Evolutionary conservation across 2,329 filamentous ascomycete species (phyloP).

Genomic region (Raffaelea albimanens): DNA sequence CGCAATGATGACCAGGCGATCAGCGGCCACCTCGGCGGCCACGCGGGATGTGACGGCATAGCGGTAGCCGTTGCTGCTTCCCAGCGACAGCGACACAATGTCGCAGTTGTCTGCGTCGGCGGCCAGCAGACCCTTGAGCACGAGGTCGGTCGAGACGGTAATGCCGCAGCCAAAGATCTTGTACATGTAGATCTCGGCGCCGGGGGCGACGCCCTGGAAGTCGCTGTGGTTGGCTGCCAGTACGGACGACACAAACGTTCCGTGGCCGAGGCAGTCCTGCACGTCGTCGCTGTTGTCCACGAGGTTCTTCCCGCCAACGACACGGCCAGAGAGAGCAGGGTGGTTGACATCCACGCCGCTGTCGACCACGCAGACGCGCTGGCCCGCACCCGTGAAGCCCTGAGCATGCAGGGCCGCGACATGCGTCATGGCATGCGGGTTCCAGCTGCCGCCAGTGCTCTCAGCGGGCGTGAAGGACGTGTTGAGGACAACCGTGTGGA

Average conservation of each 20-base stretch:
- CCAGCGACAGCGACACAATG: constrained; percentile 14
- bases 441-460: neutral
- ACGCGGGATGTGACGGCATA: neutral
- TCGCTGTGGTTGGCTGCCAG: neutral
- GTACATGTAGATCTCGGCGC: constrained; percentile 16
- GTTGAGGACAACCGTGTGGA: neutral
- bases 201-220: constrained; percentile 12
- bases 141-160: constrained; percentile 12
- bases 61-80: constrained; percentile 12
- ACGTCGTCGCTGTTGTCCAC: neutral
- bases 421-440: neutral
- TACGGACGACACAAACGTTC: neutral
- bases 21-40: constrained; percentile 6
- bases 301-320: neutral
- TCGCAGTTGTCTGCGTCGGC: constrained; percentile 16
- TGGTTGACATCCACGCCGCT: neutral
- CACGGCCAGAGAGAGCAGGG: neutral
- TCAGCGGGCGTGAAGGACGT: neutral
- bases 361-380: neutral
- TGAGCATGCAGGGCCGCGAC: neutral
- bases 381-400: neutral
- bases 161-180: constrained; percentile 15
- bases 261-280: neutral
- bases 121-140: constrained; percentile 14
- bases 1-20: constrained; percentile 9